Conservation (phyloP, 2,329 filamentous ascomycete genomes). For the Arthrobotrys sinensis region DNA sequence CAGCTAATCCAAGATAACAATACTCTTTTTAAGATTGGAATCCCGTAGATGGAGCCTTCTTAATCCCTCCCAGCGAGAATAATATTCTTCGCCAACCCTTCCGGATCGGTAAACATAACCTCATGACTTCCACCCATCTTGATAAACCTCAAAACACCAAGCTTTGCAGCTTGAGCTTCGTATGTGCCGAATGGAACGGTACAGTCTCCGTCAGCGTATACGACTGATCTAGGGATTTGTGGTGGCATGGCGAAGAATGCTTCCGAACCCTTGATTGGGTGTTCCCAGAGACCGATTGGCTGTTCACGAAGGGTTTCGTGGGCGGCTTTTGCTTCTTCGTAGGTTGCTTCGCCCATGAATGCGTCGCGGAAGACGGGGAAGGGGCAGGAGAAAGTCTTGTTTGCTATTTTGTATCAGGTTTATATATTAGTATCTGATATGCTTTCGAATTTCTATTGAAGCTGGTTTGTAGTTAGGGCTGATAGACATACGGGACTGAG, state of each 20-base stretch:
- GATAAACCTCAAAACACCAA: slow-evolving; percentile 31
- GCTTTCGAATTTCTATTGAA: no score
- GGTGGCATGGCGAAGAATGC: slow-evolving; percentile 26
- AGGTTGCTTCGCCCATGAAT: slow-evolving; percentile 41
- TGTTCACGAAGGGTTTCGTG: slow-evolving; percentile 36
- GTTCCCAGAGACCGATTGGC: slow-evolving; percentile 37
- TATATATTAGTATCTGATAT: background rate
- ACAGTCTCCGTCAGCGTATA: slow-evolving; percentile 37
- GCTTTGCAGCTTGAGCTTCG: slow-evolving; percentile 31
- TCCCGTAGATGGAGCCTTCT: background rate
- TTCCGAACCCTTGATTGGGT: slow-evolving; percentile 24
- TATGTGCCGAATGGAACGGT: slow-evolving; percentile 39
- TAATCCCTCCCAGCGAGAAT: slow-evolving; percentile 48
- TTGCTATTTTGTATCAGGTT: slow-evolving; percentile 2
- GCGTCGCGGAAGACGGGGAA: slow-evolving; percentile 49
- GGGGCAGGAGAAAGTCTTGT: slow-evolving; percentile 35
- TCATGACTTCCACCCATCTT: slow-evolving; percentile 39
- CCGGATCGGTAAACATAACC: slow-evolving; percentile 44
- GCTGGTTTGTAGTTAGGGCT: no score
- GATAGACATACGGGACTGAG: slow-evolving; percentile 19
- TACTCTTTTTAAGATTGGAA: background rate
- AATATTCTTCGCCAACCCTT: slow-evolving; percentile 38
- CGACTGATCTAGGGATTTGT: slow-evolving; percentile 42
- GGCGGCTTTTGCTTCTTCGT: slow-evolving; percentile 4
- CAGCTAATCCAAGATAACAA: no score